Conservation (phyloP, 2,329 filamentous ascomycete species). For the Cadophora malorum region DNA sequence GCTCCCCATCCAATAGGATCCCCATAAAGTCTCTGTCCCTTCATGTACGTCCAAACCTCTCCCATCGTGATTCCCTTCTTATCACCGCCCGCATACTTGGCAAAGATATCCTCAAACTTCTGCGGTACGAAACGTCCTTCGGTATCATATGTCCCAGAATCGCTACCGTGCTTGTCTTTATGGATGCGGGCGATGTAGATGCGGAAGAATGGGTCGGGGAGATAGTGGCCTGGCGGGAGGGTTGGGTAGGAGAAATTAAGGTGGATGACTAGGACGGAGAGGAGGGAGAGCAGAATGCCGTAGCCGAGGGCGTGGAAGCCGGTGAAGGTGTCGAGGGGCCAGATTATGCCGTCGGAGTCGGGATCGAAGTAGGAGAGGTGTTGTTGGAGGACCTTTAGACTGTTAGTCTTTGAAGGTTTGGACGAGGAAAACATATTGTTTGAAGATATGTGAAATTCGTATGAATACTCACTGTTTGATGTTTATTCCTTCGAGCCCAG, state of each 20-base stretch:
- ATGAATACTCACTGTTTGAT: slow-evolving; percentile 43
- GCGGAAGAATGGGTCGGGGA: slow-evolving; percentile 51
- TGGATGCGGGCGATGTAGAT: slow-evolving; percentile 45
- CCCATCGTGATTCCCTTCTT: slow-evolving; percentile 49
- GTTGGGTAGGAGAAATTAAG: slow-evolving; percentile 57
- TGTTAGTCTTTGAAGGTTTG: not conserved
- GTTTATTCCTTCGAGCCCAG: slow-evolving; percentile 48
- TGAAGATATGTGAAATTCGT: too few relatives aligned
- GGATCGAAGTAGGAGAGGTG: slow-evolving; percentile 59
- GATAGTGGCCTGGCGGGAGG: slow-evolving; percentile 45
- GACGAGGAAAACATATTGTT: too few relatives aligned
- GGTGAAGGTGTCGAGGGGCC: slow-evolving; percentile 56
- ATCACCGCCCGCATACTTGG: slow-evolving; percentile 49
- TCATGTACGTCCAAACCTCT: slow-evolving; percentile 48
- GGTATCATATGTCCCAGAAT: slow-evolving; percentile 54
- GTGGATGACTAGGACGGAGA: slow-evolving; percentile 58
- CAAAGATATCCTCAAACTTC: slow-evolving; percentile 57
- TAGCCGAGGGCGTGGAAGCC: slow-evolving; percentile 56
- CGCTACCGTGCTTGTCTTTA: slow-evolving; percentile 53
- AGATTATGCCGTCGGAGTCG: slow-evolving; percentile 55
- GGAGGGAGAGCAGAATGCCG: slow-evolving; percentile 49
- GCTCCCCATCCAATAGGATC: slow-evolving; percentile 51
- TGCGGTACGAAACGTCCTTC: slow-evolving; percentile 57
- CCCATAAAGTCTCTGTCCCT: slow-evolving; percentile 50
- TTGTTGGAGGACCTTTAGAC: slow-evolving; percentile 53